A percentile compares a stretch with the other conserved stretches of the same genome.
phyloP scores from a whole-genome alignment of 208 protist species.

The Leishmania mexicana region DNA sequence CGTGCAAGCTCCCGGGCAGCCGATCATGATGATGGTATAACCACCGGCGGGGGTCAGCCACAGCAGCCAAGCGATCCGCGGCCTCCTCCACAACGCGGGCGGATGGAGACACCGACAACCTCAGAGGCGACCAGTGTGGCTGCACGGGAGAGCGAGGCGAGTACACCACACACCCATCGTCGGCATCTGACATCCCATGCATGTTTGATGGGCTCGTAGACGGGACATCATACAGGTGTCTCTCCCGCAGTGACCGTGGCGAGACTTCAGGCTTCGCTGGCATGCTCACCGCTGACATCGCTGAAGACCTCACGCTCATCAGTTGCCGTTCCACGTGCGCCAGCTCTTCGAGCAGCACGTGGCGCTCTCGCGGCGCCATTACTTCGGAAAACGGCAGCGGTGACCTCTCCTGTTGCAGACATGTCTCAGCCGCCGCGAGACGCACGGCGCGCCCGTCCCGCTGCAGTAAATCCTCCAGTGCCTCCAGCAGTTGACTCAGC shows the following conservation, averaged over 20 bases:
- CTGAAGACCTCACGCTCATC: neutral
- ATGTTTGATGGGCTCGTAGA: neutral
- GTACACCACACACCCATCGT: neutral
- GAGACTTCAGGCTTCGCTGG: neutral
- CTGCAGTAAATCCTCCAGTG: slow-evolving; percentile 39
- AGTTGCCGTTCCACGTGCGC: slow-evolving; percentile 38
- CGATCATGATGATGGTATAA: neutral
- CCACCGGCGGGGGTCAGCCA: slow-evolving; percentile 7
- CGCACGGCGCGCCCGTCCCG: slow-evolving; percentile 15
- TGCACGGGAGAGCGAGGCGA: neutral
- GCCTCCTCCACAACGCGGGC: neutral
- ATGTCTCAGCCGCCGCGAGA: neutral
- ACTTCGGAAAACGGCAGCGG: slow-evolving; percentile 14
- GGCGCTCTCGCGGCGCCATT: slow-evolving; percentile 34
- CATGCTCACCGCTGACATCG: neutral
- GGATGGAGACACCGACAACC: neutral
- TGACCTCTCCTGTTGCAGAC: neutral
- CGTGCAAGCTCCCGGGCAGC: neutral
- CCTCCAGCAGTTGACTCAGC: slow-evolving; percentile 36
- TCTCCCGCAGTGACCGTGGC: neutral
- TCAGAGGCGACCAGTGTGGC: neutral
- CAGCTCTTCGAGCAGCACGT: slow-evolving; percentile 31
- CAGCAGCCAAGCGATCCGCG: neutral
- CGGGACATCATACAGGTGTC: neutral
- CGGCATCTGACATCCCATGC: neutral